phyloP scores from a whole-genome alignment of 345 rosid species.

The Moringa oleifera region DNA sequence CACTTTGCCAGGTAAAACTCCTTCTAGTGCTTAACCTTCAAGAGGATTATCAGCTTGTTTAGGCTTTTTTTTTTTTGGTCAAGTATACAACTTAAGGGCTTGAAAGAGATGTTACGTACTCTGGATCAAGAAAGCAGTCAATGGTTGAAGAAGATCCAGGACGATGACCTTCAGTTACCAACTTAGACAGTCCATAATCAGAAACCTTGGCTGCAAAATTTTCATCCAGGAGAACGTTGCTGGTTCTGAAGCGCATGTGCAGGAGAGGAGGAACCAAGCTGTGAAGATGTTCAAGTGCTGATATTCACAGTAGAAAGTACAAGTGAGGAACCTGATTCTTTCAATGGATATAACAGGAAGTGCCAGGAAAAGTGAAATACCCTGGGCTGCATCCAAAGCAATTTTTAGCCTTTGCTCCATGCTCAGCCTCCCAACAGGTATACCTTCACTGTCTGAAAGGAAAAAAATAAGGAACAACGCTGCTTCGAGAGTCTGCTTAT shows the following conservation, averaged over 20 bases:
- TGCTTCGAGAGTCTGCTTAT: too few relatives aligned
- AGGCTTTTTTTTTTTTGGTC: too few relatives aligned
- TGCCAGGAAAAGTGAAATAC: slow-evolving; percentile 17
- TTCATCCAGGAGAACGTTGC: slow-evolving; percentile 39
- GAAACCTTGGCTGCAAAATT: slow-evolving; percentile 35
- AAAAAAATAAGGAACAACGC: neutral
- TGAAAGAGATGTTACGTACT: slow-evolving; percentile 25
- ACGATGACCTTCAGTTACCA: slow-evolving; percentile 16
- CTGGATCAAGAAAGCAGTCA: slow-evolving; percentile 43
- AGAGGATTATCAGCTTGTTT: too few relatives aligned
- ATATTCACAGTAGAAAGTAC: slow-evolving; percentile 8
- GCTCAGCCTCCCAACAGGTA: slow-evolving; percentile 34
- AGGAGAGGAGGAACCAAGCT: slow-evolving; percentile 37
- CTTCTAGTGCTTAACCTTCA: slow-evolving; percentile 26
- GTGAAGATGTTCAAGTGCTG: slow-evolving; percentile 49
- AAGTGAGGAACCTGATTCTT: slow-evolving; percentile 1
- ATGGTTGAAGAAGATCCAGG: slow-evolving; percentile 36
- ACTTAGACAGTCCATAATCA: slow-evolving; percentile 32
- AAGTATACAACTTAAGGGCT: neutral
- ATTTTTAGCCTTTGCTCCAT: slow-evolving; percentile 34
- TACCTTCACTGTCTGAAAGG: slow-evolving; percentile 32
- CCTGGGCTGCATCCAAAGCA: slow-evolving; percentile 40
- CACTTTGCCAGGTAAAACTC: slow-evolving; percentile 23
- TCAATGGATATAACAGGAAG: neutral
- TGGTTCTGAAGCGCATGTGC: slow-evolving; percentile 46